Percentiles rank a stretch among this genome's conserved stretches.
phyloP scores from a whole-genome alignment of 495 filamentous ascomycete species.

The Articulospora tetracladia region DNA sequence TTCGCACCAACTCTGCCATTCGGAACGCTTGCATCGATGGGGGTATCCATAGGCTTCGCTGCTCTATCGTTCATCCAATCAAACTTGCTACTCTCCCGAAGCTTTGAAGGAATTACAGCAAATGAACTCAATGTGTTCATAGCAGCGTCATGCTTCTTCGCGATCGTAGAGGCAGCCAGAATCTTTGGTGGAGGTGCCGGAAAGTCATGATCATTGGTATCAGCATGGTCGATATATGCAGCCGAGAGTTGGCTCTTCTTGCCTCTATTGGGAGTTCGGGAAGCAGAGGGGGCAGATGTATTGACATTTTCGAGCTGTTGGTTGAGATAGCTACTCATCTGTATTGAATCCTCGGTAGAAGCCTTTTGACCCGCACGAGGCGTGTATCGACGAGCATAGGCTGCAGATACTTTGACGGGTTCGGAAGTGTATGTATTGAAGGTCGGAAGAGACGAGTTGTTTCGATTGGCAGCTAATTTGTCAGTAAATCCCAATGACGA shows the following conservation, averaged over 20 bases:
- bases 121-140: neutral
- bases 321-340: neutral
- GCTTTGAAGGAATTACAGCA: neutral
- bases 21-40: neutral
- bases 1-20: neutral
- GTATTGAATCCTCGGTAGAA: neutral
- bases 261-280: neutral
- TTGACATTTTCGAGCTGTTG: neutral
- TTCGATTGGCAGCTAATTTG: neutral
- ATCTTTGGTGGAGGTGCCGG: neutral
- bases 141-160: neutral
- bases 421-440: neutral
- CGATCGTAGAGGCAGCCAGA: neutral
- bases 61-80: neutral
- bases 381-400: neutral
- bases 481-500: neutral
- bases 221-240: neutral
- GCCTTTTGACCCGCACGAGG: neutral
- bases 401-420: neutral
- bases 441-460: neutral
- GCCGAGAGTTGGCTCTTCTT: neutral
- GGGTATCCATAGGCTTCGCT: too few species aligned
- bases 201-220: neutral
- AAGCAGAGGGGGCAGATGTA: neutral
- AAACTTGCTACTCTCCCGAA: neutral